Evolutionary conservation across 805 yeast genomes (phyloP).

Genomic region (Phaffomyces thermotolerans): DNA sequence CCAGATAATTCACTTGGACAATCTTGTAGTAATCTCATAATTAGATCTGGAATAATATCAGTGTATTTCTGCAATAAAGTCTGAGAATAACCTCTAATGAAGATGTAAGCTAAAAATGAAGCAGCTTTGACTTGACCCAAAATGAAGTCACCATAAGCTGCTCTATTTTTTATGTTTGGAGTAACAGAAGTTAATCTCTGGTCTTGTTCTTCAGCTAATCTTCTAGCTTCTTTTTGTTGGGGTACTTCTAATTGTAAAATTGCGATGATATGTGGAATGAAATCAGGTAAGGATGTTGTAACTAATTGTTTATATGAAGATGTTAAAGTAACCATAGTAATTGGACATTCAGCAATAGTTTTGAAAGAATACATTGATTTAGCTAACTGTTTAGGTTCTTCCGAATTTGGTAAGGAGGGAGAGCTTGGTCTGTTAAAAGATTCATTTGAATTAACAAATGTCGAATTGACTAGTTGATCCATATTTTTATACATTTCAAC

Average conservation of each 20-base stretch:
- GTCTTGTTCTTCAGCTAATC: slow-evolving; percentile 46
- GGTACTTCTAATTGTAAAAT: slow-evolving; percentile 73
- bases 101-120: slow-evolving; percentile 87
- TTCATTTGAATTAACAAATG: slow-evolving; percentile 39
- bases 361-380: slow-evolving; percentile 79
- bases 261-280: slow-evolving; percentile 76
- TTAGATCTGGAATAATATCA: slow-evolving; percentile 73
- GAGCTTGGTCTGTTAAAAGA: slow-evolving; percentile 32
- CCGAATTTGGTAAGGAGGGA: slow-evolving; percentile 31
- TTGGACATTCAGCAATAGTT: slow-evolving; percentile 93
- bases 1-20: slow-evolving; percentile 91
- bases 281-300: slow-evolving; percentile 59
- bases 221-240: slow-evolving; percentile 66
- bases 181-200: slow-evolving; percentile 64
- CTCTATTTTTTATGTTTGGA: slow-evolving; percentile 65
- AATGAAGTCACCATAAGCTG: slow-evolving; percentile 80
- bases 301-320: slow-evolving; percentile 79
- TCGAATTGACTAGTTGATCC: slow-evolving; percentile 63
- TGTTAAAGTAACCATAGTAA: slow-evolving; percentile 87
- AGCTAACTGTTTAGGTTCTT: slow-evolving; percentile 45
- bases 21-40: slow-evolving; percentile 80
- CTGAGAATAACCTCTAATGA: slow-evolving; percentile 74
- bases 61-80: slow-evolving; percentile 51
- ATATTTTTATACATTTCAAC: slow-evolving; percentile 72
- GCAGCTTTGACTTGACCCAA: slow-evolving; percentile 94